phyloP scores from a whole-genome alignment of 768 basidiomycete genomes.

The Tricholomella constricta region DNA sequence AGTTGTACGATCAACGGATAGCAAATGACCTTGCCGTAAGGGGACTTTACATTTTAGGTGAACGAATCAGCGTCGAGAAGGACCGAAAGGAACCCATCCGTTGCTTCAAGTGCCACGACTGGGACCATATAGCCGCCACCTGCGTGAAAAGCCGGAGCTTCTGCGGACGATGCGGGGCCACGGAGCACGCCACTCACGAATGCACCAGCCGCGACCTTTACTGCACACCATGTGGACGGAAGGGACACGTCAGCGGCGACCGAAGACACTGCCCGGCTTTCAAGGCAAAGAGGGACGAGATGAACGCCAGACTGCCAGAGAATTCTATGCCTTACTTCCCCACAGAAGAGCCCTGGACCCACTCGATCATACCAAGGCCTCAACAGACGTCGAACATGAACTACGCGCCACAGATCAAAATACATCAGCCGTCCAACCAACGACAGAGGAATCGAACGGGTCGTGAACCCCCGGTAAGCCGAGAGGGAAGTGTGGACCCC shows the following conservation, averaged over 20 bases:
- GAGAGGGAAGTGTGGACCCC: neutral
- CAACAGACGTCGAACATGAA: too few species aligned
- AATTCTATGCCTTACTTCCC: conserved; percentile 13
- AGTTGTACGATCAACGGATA: neutral
- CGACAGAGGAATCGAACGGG: neutral
- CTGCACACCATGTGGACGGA: too few species aligned
- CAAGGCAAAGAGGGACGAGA: neutral
- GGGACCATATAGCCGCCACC: too few species aligned
- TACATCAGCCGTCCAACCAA: neutral
- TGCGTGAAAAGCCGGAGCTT: conserved; percentile 10
- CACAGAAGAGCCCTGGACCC: conserved; percentile 3
- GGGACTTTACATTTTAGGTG: too few species aligned
- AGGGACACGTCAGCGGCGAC: conserved; percentile 24
- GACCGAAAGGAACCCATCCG: too few species aligned
- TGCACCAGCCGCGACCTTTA: neutral
- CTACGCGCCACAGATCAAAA: neutral
- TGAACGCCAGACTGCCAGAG: conserved; percentile 1
- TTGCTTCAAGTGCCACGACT: too few species aligned
- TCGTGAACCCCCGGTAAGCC: neutral
- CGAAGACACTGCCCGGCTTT: conserved; percentile 20
- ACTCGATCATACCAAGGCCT: neutral
- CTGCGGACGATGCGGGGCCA: conserved; percentile 15
- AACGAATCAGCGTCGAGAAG: too few species aligned
- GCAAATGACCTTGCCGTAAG: too few species aligned
- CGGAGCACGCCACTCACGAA: neutral